phyloP scores from a whole-genome alignment of 2,329 filamentous ascomycete genomes.

The Fusarium cyanostomum region DNA sequence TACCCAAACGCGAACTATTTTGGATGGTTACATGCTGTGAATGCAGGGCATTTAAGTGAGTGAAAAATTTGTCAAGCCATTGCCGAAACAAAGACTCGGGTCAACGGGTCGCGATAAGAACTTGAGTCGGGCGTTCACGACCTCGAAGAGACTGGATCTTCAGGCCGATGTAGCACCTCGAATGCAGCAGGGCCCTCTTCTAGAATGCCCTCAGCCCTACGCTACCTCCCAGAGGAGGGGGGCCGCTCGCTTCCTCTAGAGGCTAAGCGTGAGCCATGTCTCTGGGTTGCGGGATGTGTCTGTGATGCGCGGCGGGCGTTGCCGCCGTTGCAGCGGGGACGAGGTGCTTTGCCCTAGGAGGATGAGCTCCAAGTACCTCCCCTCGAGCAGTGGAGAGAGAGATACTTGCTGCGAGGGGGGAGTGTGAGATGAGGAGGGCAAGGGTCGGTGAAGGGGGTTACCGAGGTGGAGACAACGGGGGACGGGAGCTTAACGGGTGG shows the following conservation, averaged over 20 bases:
- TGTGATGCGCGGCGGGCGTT: slow-evolving; percentile 37
- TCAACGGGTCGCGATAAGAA: neutral
- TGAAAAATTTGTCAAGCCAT: neutral
- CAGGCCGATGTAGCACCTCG: neutral
- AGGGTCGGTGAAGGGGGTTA: slow-evolving; percentile 15
- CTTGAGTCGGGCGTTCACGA: no score
- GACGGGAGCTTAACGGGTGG: slow-evolving; percentile 31
- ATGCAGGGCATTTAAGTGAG: neutral
- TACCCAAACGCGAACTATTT: neutral
- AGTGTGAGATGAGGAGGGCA: slow-evolving; percentile 20
- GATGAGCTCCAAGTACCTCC: slow-evolving; percentile 7
- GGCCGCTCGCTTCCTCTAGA: slow-evolving; percentile 40
- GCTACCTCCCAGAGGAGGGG: slow-evolving; percentile 9
- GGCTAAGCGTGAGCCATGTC: slow-evolving; percentile 40
- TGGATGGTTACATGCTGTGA: neutral
- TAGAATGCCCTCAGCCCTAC: slow-evolving; percentile 37
- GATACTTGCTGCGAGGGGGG: slow-evolving; percentile 2
- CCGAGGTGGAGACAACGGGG: slow-evolving; percentile 28
- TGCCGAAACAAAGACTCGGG: neutral
- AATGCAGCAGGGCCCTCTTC: slow-evolving; percentile 21
- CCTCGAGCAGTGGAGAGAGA: no score
- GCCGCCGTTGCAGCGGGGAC: slow-evolving; percentile 40
- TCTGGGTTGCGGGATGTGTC: slow-evolving; percentile 27
- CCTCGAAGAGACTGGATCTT: no score
- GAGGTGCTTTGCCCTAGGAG: slow-evolving; percentile 4